These are phyloP conservation scores for Mycena floridula DNA, from an alignment of 768 basidiomycete species.

Conservation along the genomic window DNA sequence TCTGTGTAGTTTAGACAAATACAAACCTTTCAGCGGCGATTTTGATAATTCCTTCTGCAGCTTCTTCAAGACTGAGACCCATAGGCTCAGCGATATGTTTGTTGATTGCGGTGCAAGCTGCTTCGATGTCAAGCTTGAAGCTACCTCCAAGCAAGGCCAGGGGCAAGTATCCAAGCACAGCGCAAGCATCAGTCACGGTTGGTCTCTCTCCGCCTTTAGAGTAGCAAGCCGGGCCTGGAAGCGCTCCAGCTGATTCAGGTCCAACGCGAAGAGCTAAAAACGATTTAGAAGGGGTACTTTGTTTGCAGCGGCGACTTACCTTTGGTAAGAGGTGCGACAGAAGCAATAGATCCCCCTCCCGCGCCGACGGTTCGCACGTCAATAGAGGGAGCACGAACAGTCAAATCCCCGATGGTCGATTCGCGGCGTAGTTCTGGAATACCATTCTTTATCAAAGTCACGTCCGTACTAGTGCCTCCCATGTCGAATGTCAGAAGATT, in stretches of 20 bases:
- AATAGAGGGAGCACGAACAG: conserved; percentile 20
- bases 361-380: conserved; percentile 20
- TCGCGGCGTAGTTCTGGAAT: conserved; percentile 19
- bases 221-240: conserved; percentile 25
- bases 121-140: conserved; percentile 19
- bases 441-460: conserved; percentile 23
- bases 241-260: conserved; percentile 22
- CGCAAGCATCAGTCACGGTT: conserved; percentile 25
- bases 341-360: conserved; percentile 13
- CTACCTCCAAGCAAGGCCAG: conserved; percentile 19
- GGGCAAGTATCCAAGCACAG: conserved; percentile 22
- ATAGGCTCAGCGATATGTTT: conserved; percentile 17
- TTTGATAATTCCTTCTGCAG: conserved; percentile 22
- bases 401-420: conserved; percentile 17
- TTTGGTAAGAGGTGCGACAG: conserved; percentile 18
- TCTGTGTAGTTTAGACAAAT: too few relatives aligned
- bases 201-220: conserved; percentile 20
- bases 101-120: conserved; percentile 16
- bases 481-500: conserved; percentile 23
- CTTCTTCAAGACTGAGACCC: conserved; percentile 16
- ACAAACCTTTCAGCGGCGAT: conserved; percentile 21
- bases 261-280: conserved; percentile 22
- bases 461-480: conserved; percentile 20
- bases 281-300: too few relatives aligned
- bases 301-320: too few relatives aligned